phyloP scores from a whole-genome alignment of 495 filamentous ascomycete species.

The Penicillium canariense region DNA sequence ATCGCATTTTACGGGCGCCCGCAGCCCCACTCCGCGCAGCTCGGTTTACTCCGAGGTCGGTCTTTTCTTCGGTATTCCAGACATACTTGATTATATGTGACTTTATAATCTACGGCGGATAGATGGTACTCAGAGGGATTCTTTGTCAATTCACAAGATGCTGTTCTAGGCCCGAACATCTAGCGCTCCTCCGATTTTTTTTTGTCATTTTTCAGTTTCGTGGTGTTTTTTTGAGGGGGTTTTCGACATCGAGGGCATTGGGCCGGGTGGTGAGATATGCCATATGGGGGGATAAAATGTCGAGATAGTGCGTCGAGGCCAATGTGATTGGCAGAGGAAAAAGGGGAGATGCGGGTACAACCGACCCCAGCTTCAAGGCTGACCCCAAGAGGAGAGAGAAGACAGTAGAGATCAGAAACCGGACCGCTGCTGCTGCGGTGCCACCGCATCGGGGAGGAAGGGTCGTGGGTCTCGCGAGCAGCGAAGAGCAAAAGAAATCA shows the following conservation, averaged over 20 bases:
- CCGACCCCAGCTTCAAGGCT: background rate
- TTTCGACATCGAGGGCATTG: conserved; percentile 1
- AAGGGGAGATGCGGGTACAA: background rate
- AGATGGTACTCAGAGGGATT: conserved; percentile 23
- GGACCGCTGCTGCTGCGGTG: background rate
- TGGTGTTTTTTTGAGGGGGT: conserved; percentile 4
- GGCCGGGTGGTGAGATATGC: background rate
- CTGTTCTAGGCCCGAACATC: conserved; percentile 22
- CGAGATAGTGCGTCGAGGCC: background rate
- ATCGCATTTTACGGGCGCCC: conserved; percentile 15
- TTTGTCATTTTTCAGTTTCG: conserved; percentile 5
- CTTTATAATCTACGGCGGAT: background rate
- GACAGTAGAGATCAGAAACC: background rate
- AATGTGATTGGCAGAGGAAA: background rate
- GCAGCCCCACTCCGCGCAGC: conserved; percentile 22
- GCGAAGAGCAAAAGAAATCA: background rate
- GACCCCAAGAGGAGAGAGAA: background rate
- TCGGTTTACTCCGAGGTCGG: conserved; percentile 5
- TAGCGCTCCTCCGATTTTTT: conserved; percentile 31
- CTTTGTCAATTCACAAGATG: conserved; percentile 34
- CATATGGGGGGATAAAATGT: background rate
- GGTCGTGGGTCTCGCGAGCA: background rate
- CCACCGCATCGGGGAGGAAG: background rate
- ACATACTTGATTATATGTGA: background rate
- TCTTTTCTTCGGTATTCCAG: background rate